A percentile compares a stretch with the other conserved stretches of the same genome.
Evolutionary conservation across 2,329 filamentous ascomycete genomes (phyloP).

Genomic region (Penicillium hordei): DNA sequence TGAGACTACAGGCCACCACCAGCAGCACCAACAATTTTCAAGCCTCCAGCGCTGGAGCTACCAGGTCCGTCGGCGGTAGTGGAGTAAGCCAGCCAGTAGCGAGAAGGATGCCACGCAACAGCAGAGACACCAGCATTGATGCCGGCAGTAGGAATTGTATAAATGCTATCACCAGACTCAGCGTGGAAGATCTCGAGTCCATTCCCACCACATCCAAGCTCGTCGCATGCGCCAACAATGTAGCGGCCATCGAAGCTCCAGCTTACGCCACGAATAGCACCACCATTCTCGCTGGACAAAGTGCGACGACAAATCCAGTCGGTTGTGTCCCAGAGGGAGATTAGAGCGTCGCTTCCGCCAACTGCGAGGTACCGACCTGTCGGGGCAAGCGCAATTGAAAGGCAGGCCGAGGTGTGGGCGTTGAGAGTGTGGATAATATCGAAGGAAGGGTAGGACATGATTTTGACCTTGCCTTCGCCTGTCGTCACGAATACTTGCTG

Average conservation of each 20-base stretch:
- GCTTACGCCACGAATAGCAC: constrained; percentile 49
- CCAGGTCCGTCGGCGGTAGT: constrained; percentile 44
- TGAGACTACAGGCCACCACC: constrained; percentile 37
- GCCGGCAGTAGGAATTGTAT: constrained; percentile 45
- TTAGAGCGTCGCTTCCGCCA: constrained; percentile 51
- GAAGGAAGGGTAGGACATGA: constrained; percentile 50
- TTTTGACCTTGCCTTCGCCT: constrained; percentile 51
- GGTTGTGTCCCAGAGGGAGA: constrained; percentile 53
- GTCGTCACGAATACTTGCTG: constrained; percentile 50
- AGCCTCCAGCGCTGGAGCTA: constrained; percentile 39
- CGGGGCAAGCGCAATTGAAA: constrained; percentile 47
- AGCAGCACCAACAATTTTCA: constrained; percentile 51
- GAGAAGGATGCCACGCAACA: constrained; percentile 52
- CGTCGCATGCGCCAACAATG: constrained; percentile 50
- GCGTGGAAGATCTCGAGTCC: constrained; percentile 53
- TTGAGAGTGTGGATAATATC: constrained; percentile 46
- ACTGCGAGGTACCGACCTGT: constrained; percentile 51
- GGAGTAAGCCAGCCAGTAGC: constrained; percentile 53
- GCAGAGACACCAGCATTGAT: constrained; percentile 44
- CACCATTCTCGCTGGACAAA: constrained; percentile 46
- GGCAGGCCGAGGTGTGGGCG: constrained; percentile 51
- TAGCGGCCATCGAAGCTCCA: constrained; percentile 54
- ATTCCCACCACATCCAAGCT: constrained; percentile 43
- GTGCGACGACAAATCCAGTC: constrained; percentile 53
- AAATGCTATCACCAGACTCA: constrained; percentile 50